Percentiles rank a stretch among this genome's conserved stretches.
Evolutionary conservation across 768 basidiomycete species (phyloP).

Genomic region (Pluteus cervinus): DNA sequence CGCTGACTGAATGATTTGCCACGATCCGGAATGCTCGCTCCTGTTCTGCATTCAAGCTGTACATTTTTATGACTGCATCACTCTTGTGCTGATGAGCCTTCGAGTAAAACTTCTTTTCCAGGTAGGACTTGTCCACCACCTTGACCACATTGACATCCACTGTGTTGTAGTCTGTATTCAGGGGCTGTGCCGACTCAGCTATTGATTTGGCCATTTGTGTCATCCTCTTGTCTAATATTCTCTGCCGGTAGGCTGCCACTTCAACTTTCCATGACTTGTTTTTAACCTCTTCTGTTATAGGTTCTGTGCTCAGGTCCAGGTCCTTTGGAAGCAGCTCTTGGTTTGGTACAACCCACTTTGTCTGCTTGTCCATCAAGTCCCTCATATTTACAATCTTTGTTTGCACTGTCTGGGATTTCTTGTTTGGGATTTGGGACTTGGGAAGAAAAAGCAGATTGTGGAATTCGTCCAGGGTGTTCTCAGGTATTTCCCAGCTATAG

Average conservation of each 20-base stretch:
- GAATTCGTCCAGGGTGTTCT: too few relatives aligned
- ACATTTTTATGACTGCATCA: conserved; percentile 8
- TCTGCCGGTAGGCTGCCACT: conserved; percentile 1
- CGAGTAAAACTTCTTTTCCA: conserved; percentile 9
- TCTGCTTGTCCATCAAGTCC: too few relatives aligned
- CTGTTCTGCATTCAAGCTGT: conserved; percentile 22
- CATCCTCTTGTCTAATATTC: not conserved
- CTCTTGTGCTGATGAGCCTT: conserved; percentile 1
- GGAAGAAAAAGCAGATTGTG: too few relatives aligned
- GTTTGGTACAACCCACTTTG: too few relatives aligned
- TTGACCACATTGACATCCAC: conserved; percentile 11
- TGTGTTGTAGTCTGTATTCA: not conserved
- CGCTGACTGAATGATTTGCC: too few relatives aligned
- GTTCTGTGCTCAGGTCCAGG: conserved; percentile 1
- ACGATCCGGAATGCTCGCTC: conserved; percentile 24
- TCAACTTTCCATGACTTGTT: conserved; percentile 4
- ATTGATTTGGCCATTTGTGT: not conserved
- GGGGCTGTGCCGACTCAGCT: conserved; percentile 1
- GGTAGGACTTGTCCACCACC: conserved; percentile 18
- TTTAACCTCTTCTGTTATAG: conserved; percentile 1
- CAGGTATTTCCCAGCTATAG: too few relatives aligned
- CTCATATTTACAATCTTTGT: too few relatives aligned
- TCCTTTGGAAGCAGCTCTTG: too few relatives aligned
- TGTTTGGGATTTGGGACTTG: too few relatives aligned
- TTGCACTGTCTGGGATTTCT: too few relatives aligned